Percentiles rank a stretch among this genome's conserved stretches.
Conservation (phyloP, 208 protist species). For the Sergeia podlipaevii region DNA sequence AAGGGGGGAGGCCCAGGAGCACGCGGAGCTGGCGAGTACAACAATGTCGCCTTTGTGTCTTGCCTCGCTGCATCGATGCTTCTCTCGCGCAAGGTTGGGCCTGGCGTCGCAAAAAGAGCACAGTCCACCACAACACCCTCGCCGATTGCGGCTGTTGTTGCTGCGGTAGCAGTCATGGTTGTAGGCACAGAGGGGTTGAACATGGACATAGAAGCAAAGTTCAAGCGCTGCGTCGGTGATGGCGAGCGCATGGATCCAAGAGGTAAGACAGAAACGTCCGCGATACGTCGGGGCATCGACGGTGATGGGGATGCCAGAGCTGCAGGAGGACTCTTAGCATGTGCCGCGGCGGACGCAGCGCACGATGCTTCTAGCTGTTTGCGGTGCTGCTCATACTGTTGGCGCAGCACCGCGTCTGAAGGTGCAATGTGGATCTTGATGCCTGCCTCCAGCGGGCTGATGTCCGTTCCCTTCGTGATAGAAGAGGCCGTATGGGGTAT, state of each 20-base stretch:
- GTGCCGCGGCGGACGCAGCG: conserved; percentile 4
- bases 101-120: background rate
- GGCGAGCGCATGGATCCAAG: background rate
- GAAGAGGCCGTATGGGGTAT: conserved; percentile 73
- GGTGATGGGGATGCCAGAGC: background rate
- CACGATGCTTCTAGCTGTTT: conserved; percentile 4
- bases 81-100: too few relatives aligned
- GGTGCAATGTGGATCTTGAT: conserved; percentile 88
- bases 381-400: conserved; percentile 35
- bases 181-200: background rate
- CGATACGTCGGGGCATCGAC: background rate
- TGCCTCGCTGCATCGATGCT: too few relatives aligned
- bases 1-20: too few relatives aligned
- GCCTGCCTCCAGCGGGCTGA: conserved; percentile 71
- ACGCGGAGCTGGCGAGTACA: too few relatives aligned
- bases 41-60: too few relatives aligned
- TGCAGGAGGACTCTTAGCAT: conserved; percentile 1
- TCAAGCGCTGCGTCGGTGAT: background rate
- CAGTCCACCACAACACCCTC: background rate
- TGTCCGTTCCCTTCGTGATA: conserved; percentile 77
- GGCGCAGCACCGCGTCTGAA: conserved; percentile 44
- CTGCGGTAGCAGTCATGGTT: background rate
- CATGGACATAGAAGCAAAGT: background rate
- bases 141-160: background rate
- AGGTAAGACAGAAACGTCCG: too few relatives aligned